Base-by-base conservation (phyloP, 73 alveolate species). In the Tetrahymena elliotti region DNA sequence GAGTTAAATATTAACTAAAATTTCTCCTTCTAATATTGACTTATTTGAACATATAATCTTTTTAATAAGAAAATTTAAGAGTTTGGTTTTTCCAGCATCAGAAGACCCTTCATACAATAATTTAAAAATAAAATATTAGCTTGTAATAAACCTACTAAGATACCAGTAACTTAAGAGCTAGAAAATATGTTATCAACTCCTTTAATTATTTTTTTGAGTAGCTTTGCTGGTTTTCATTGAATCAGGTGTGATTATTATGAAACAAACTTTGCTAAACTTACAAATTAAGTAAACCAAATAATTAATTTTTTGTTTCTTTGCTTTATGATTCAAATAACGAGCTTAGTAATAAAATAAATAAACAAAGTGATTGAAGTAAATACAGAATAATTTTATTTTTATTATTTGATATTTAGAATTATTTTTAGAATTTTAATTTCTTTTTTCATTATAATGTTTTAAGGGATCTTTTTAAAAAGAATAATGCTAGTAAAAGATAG, bases 11-110 rank as follows among this genome's bases (percentile, higher is more conserved):
- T 98, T 98, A 94, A 97, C 97, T 68, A 22, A 93, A 38, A 98
- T 93, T 40, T 96, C 93, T 31, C 99, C 99, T 31, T 88, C 53
- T 84, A 97, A 97, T 40, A 34, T 82, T 7, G 97, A 96, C 84
- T 96, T 92, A 84, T 92, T 93, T 6, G 98, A 93, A 33, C 84
- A 18, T 20, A 31, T 24, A 11, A 93, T 37, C 4, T 93, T 35
- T 22, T 35, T 20, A 39, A 38, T 20, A 39, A 93, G 47, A 37
- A 39, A 37, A 93, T 93, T 93, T 31, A 93, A 93, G 33, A 93
- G 94, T 22, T 94, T 31, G 8, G 96, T 93, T 38, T 93, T 93
- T 16, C 96, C 96, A 24, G 92, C 84, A 6, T 94, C 96, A 31
- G 92, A 35, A 2, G 96, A 36, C 2, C 96, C 96, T 84, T 33